Conservation (phyloP, 139 green algal genomes). For the Tetraselmis striata region DNA sequence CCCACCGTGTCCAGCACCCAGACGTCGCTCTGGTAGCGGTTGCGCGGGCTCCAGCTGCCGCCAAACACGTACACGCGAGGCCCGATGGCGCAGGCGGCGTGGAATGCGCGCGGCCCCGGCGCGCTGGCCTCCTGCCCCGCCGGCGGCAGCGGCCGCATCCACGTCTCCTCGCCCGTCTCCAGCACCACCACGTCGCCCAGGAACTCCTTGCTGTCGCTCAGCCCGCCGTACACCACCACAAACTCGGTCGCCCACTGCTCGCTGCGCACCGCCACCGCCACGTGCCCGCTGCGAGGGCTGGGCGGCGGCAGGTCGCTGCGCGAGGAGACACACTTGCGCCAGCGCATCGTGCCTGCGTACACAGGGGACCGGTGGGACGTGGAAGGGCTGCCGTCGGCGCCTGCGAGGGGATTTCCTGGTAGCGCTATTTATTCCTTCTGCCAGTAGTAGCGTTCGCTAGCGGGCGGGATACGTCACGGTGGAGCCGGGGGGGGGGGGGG, state of each 20-base stretch:
- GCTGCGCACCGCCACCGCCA: neutral
- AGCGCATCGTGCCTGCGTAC: too few relatives aligned
- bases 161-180: neutral
- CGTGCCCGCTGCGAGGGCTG: neutral
- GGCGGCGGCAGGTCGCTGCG: neutral
- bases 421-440: too few relatives aligned
- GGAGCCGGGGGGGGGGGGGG: too few relatives aligned
- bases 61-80: constrained; percentile 7
- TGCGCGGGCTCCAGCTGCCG: neutral
- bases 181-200: constrained; percentile 8
- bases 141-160: constrained; percentile 1
- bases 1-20: constrained; percentile 8
- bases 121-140: neutral
- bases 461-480: too few relatives aligned
- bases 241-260: neutral
- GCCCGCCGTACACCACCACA: constrained; percentile 2
- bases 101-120: constrained; percentile 3
- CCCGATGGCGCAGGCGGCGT: neutral
- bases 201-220: constrained; percentile 5
- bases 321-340: neutral
- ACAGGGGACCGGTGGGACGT: too few relatives aligned
- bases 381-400: too few relatives aligned
- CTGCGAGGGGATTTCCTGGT: too few relatives aligned
- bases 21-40: neutral
- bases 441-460: too few relatives aligned